Evolutionary conservation across 306 rosid species (phyloP), one percentile per base, ranked within the genome.

Genomic region (Lagenaria siceraria): DNA sequence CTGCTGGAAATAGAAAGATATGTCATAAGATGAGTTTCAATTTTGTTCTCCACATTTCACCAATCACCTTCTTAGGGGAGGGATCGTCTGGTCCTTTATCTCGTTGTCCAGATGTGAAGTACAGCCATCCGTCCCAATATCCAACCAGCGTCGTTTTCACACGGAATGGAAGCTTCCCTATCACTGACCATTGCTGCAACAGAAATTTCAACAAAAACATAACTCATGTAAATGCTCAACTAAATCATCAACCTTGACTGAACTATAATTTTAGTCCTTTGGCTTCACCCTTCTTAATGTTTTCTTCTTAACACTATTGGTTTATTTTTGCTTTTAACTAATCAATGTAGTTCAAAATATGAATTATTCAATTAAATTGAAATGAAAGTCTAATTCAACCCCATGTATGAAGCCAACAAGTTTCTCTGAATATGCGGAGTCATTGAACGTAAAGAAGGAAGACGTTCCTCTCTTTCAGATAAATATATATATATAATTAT

Each of bases 41-140:
- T 77, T 88, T 92, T 59, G 97, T 89, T 84, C 93, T 90, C 93
- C 95, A 90, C 89, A 92, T 17, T 4, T 92, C 97, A 77, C 90
- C 96, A 42, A 85, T 81, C 43, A 92, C 98, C 86, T 92, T 90
- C 81, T 83, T 94, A 2, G 98, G 98, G 27, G 91, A 82, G 27
- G 97, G 98, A 84, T 94, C 90, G 12, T 87, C 86, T 0, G 96
- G 92, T 48, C 95, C 95, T 71, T 90, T 94, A 86, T 94, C 97
- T 76, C 93, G 78, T 80, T 94, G 98, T 76, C 97, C 97, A 3
- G 97, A 94, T 62, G 98, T 92, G 88, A 94, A 94, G 80, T 92
- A 92, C 83, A 90, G 75, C 91, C 95, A 92, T 48, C 98, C 97
- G 52, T 94, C 68, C 97, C 97, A 90, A 84, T 85, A 91, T 71